Conservation (phyloP, 208 protist genomes). For the Leishmania arabica region DNA sequence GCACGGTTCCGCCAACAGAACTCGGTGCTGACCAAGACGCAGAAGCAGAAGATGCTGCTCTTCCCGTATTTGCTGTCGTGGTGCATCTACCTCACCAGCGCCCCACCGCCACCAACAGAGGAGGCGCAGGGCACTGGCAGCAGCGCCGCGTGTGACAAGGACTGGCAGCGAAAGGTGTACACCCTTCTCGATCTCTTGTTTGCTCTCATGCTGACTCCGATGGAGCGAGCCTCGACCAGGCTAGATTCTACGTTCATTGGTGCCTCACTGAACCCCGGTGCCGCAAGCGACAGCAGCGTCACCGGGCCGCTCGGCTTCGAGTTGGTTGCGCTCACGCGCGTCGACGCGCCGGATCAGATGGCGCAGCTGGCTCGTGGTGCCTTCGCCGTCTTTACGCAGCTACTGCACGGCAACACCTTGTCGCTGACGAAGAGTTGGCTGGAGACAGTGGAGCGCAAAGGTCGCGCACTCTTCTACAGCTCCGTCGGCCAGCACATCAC, state of each 20-base stretch:
- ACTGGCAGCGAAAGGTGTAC: conserved; percentile 56
- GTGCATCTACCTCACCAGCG: conserved; percentile 58
- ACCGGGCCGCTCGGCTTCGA: conserved; percentile 40
- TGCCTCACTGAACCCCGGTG: conserved; percentile 14
- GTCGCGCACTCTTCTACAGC: conserved; percentile 58
- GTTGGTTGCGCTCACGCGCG: conserved; percentile 64
- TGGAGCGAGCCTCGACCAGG: conserved; percentile 32
- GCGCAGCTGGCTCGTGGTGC: conserved; percentile 76
- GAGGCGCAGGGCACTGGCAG: conserved; percentile 10
- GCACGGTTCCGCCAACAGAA: conserved; percentile 57
- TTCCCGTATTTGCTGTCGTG: conserved; percentile 79
- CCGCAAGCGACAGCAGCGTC: conserved; percentile 14
- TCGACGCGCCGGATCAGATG: conserved; percentile 51
- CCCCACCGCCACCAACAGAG: conserved; percentile 17
- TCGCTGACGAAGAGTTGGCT: conserved; percentile 72
- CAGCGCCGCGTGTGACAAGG: conserved; percentile 28
- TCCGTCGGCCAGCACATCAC: conserved; percentile 80
- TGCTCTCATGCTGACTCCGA: conserved; percentile 62
- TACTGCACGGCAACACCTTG: conserved; percentile 66
- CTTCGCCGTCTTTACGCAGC: conserved; percentile 69
- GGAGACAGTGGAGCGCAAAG: conserved; percentile 79
- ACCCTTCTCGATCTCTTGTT: conserved; percentile 74
- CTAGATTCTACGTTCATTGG: conserved; percentile 78
- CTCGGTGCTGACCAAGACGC: conserved; percentile 64
- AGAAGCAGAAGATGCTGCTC: conserved; percentile 84